Conservation (phyloP, 2,329 filamentous ascomycete species). For the Exophiala calicioides region DNA sequence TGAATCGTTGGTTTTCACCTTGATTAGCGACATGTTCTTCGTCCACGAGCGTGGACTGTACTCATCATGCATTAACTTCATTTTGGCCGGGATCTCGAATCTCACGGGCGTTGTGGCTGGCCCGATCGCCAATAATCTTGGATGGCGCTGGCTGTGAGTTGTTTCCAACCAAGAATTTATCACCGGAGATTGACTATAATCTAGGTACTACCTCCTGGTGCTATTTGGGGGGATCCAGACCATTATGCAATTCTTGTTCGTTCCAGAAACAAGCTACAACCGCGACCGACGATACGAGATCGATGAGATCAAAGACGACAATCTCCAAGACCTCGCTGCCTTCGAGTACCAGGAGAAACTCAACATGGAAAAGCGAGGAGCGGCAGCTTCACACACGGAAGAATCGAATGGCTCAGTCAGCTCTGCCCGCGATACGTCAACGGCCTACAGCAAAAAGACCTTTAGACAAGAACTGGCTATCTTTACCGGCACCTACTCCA, state of each 20-base stretch:
- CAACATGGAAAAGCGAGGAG: slow-evolving; percentile 10
- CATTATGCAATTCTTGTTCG: slow-evolving; percentile 32
- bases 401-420: slow-evolving; percentile 1
- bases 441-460: slow-evolving; percentile 15
- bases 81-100: slow-evolving; percentile 20
- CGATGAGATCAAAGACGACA: slow-evolving; percentile 24
- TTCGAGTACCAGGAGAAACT: slow-evolving; percentile 12
- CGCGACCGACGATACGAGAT: slow-evolving; percentile 32
- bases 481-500: slow-evolving; percentile 22
- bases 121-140: slow-evolving; percentile 25
- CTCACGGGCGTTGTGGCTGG: slow-evolving; percentile 40
- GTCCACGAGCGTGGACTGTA: slow-evolving; percentile 23
- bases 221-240: slow-evolving; percentile 31
- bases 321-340: slow-evolving; percentile 14
- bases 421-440: too few relatives aligned
- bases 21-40: slow-evolving; percentile 46
- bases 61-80: slow-evolving; percentile 17
- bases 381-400: slow-evolving; percentile 3
- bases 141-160: slow-evolving; percentile 25
- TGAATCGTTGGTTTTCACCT: slow-evolving; percentile 50
- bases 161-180: not conserved
- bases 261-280: slow-evolving; percentile 32
- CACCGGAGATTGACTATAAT: not conserved
- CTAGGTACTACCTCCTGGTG: slow-evolving; percentile 30
- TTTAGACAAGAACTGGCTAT: slow-evolving; percentile 23